Evolutionary conservation across 2,329 filamentous ascomycete genomes (phyloP), one percentile per base, ranked within the genome.

Genomic region (Helotiales sp.): DNA sequence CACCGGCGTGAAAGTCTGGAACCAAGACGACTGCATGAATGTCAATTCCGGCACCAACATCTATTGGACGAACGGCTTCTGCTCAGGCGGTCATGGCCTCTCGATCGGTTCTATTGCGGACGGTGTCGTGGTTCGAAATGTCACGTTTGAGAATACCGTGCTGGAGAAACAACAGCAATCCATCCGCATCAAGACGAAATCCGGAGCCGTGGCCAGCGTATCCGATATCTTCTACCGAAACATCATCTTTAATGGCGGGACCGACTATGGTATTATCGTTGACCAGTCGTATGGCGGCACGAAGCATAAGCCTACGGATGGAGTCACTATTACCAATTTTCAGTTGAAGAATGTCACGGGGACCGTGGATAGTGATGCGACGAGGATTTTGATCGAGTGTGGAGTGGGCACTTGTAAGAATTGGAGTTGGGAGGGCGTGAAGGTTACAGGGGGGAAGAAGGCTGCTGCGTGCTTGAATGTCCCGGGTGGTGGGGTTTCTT

Each of bases 41-140:
- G 77, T 87, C 72, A 87, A 87, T 78, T 85, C 83, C 2, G 85
- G 85, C 65, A 81, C 78, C 24, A 59, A 59, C n/a, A 59, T 59
- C 17, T 24, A 24, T 11, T 59, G 34, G 32, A 59, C 55, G 2
- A 40, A 59, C 11, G 55, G 55, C 10, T 59, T 40, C 24, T 59
- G 55, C 55, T 40, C 34, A 5, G 55, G 55, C 6, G 55, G 55
- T 20, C 55, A 59, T 43, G 55, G 55, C 8, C 34, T 59, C 13
- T 59, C 55, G 4, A 59, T 59, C 8, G 55, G 55, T 4, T 59
- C 55, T 32, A 32, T 59, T 40, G 55, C 55, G 1, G 26, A 40
- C 17, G 55, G 55, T 6, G 15, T 20, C 13, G 55, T 59, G 1
- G 55, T 40, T 26, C 20, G 34, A 28, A 45, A 45, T 20, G n/a